Conservation (phyloP, 345 rosid species). For the Syzygium aromaticum region DNA sequence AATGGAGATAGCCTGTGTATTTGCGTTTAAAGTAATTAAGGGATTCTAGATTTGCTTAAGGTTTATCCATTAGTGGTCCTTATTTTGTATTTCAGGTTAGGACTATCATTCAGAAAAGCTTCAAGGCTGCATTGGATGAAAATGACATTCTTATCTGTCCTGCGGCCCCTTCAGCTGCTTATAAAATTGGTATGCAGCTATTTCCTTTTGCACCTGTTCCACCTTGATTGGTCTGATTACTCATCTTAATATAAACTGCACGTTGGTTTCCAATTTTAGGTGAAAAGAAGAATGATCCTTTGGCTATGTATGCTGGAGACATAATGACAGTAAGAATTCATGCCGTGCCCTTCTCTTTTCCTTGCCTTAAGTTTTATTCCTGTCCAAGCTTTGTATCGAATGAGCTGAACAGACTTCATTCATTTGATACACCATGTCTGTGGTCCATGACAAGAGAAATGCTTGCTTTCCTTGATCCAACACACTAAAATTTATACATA, state of each 20-base stretch:
- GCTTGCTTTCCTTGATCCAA: neutral
- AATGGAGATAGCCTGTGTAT: neutral
- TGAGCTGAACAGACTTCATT: neutral
- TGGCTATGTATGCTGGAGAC: constrained; percentile 95
- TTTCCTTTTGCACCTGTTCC: neutral
- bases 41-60: neutral
- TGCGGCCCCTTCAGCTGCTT: constrained; percentile 88
- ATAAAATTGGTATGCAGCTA: constrained; percentile 53
- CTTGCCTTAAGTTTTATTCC: neutral
- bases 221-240: neutral
- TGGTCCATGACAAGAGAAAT: neutral
- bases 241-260: neutral
- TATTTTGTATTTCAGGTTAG: constrained; percentile 40
- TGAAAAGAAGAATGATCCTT: constrained; percentile 85
- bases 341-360: neutral
- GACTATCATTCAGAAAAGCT: constrained; percentile 64
- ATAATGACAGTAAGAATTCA: constrained; percentile 64
- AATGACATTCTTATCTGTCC: constrained; percentile 87
- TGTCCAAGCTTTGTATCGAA: neutral
- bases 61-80: neutral
- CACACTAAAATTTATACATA: neutral
- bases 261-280: constrained; percentile 25
- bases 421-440: neutral
- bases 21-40: neutral
- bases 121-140: constrained; percentile 56